These are phyloP conservation scores for Solanum rostratum DNA, from an alignment of 257 asterid species.

Conservation along the genomic window DNA sequence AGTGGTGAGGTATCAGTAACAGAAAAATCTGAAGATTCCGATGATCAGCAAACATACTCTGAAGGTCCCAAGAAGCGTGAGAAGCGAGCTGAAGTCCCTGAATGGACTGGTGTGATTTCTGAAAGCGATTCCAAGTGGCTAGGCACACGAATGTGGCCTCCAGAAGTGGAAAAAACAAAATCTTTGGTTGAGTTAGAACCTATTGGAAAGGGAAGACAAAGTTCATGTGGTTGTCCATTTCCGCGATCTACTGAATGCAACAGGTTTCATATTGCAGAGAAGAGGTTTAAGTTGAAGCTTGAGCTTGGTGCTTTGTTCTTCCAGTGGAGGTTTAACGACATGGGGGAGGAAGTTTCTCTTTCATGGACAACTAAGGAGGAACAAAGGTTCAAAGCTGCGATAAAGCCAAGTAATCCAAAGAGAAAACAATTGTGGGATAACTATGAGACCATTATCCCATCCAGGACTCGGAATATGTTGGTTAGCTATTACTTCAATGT, in stretches of 20 bases:
- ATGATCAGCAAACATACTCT: conserved; percentile 11
- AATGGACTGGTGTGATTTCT: conserved; percentile 39
- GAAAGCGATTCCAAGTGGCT: conserved; percentile 76
- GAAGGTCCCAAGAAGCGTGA: no score
- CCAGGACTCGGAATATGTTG: conserved; percentile 38
- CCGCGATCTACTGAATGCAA: conserved; percentile 50
- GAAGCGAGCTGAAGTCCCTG: conserved; percentile 32
- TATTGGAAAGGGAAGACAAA: conserved; percentile 36
- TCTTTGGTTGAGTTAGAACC: conserved; percentile 8
- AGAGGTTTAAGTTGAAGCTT: conserved; percentile 36
- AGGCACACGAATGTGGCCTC: conserved; percentile 52
- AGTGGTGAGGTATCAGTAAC: conserved; percentile 6
- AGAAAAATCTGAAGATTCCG: conserved; percentile 1
- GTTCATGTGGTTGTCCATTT: conserved; percentile 31
- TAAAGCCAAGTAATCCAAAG: conserved; percentile 15
- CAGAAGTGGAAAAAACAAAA: conserved; percentile 14
- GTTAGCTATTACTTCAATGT: conserved; percentile 79
- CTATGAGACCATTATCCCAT: conserved; percentile 26
- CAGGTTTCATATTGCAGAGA: conserved; percentile 67
- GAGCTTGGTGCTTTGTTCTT: conserved; percentile 42
- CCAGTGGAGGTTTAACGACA: conserved; percentile 47
- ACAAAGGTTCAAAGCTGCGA: conserved; percentile 34
- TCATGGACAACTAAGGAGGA: conserved; percentile 71
- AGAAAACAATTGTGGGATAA: conserved; percentile 35
- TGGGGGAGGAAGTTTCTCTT: conserved; percentile 91